Base-by-base conservation (phyloP, 495 filamentous ascomycete genomes). In the Immersiella caudata region DNA sequence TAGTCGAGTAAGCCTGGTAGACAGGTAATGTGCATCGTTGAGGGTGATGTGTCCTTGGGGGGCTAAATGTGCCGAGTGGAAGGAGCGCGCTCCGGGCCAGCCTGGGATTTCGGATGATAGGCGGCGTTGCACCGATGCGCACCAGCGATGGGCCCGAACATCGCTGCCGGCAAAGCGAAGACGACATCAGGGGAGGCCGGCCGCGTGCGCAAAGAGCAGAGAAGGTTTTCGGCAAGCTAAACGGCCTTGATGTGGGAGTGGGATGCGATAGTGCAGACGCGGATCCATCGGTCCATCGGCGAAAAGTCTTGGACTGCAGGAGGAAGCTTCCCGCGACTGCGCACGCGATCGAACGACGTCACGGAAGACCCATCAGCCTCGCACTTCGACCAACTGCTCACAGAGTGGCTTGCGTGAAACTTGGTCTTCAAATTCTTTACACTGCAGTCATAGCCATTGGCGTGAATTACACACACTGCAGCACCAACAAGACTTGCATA, bases 1-100 rank as follows among this genome's bases (percentile, higher is more conserved):
- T 65, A 49, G 68, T 56, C 20, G 73, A 73, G 24, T 70, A 74
- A 50, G 78, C 79, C 67, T 75, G 72, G 54, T 76, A 75, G 61
- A 78, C 67, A 40, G 75, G 79, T 33, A 62, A 25, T 55, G 29
- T 1, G 24, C 33, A 46, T 54, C 22, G 56, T 67, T 57, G 60
- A 46, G 60, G 68, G 51, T 51, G 67, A 67, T 36, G 64, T 73
- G 69, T 66, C 66, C 69, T 68, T 51, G 59, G 33, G 29, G 73
- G 57, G 57, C 16, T 63, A 68, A 64, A 63, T 63, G 73, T 33
- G 62, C 35, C 36, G 57, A 64, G 58, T 69, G 68, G 57, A 35
- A 55, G 20, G 29, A 63, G 58, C 6, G 36, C 29, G 65, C 56
- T 70, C 68, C 68, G 68, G 20, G 60, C 54, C 60, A 26, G 36